Evolutionary conservation across 129 eudicot genomes (phyloP).

Genomic region (Chrysanthemum seticuspe): DNA sequence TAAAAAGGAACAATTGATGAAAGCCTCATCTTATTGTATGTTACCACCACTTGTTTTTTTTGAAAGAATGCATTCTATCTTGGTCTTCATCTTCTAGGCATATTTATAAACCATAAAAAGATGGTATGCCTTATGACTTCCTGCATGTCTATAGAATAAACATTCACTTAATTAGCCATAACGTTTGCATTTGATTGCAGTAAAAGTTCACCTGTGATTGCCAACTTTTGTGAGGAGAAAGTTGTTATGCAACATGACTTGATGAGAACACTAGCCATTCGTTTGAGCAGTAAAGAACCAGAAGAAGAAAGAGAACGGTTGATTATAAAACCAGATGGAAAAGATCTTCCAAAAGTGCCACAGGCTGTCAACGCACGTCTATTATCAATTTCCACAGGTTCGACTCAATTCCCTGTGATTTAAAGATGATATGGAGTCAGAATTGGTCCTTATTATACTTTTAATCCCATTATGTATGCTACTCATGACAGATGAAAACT

Average conservation of each 20-base stretch:
- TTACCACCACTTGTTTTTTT: too few species aligned
- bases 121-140: too few species aligned
- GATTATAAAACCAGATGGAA: conserved; percentile 33
- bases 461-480: neutral
- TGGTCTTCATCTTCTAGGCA: too few species aligned
- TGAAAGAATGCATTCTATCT: too few species aligned
- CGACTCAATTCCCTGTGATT: neutral
- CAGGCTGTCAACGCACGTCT: conserved; percentile 23
- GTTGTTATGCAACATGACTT: conserved; percentile 47
- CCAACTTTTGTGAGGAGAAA: conserved; percentile 36
- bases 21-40: too few species aligned
- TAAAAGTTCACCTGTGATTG: conserved; percentile 22
- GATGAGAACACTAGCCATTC: conserved; percentile 37
- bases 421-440: neutral
- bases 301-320: conserved; percentile 36
- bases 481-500: conserved; percentile 34
- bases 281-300: conserved; percentile 26
- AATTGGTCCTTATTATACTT: neutral
- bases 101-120: too few species aligned
- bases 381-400: conserved; percentile 44
- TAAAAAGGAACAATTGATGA: too few species aligned
- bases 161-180: neutral
- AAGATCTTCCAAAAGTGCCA: conserved; percentile 28
- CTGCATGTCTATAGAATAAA: neutral
- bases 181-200: conserved; percentile 24